These are phyloP conservation scores for Fusarium buharicum DNA, from an alignment of 2,329 filamentous ascomycete genomes.

Conservation along the genomic window DNA sequence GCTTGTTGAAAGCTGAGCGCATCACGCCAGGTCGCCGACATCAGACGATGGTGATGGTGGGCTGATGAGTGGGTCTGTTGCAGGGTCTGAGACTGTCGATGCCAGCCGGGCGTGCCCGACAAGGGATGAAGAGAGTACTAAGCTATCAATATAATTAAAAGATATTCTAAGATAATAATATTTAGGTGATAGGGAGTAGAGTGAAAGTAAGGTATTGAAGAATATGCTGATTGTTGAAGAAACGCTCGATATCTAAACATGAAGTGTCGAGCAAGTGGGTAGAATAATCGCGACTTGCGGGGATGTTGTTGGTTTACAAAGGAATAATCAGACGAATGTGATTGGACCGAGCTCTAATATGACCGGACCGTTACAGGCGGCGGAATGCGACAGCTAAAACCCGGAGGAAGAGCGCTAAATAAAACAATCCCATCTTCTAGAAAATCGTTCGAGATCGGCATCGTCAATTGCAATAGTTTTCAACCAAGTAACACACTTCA, in stretches of 20 bases:
- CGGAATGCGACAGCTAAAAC: constrained; percentile 11
- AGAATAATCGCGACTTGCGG: constrained; percentile 20
- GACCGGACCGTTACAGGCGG: constrained; percentile 14
- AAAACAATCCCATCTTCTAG: constrained; percentile 19
- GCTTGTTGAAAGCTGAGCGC: constrained; percentile 39
- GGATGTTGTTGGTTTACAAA: constrained; percentile 12
- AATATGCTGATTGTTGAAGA: not conserved
- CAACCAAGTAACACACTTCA: not conserved
- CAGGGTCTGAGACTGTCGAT: constrained; percentile 39
- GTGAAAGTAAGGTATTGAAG: accelerated
- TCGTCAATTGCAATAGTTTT: constrained; percentile 1
- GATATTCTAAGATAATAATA: not conserved
- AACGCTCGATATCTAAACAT: not conserved
- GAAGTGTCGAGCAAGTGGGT: constrained; percentile 2
- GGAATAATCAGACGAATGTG: constrained; percentile 16
- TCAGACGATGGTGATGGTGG: constrained; percentile 43
- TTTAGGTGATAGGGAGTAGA: not conserved
- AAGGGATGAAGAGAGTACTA: constrained; percentile 8
- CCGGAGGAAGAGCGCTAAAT: not conserved
- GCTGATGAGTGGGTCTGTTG: constrained; percentile 45
- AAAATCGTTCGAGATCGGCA: constrained; percentile 29
- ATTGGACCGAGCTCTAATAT: constrained; percentile 17
- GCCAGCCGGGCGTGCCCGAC: constrained; percentile 42
- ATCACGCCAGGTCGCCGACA: constrained; percentile 46
- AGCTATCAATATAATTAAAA: not conserved